Evolutionary conservation across 1,284 basidiomycete genomes (phyloP).

Genomic region (Phellinidium pouzarii): DNA sequence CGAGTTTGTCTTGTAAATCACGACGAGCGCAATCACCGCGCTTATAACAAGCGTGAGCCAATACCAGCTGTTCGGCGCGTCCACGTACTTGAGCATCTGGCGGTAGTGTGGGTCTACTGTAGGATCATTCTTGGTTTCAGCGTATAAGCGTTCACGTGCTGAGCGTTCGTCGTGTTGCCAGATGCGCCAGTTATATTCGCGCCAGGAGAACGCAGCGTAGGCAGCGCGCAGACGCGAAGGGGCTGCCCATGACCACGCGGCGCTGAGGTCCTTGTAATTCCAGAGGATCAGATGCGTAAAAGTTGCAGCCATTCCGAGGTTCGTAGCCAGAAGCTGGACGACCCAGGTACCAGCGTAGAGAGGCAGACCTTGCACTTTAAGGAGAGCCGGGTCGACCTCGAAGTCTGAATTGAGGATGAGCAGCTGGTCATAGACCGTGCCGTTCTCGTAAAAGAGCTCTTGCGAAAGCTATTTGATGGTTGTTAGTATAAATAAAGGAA

Average conservation of each 20-base stretch:
- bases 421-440: conserved; percentile 39
- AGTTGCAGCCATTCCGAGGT: conserved; percentile 39
- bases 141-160: conserved; percentile 23
- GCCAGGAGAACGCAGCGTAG: conserved; percentile 33
- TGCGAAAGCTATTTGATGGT: conserved; percentile 34
- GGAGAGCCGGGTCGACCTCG: conserved; percentile 38
- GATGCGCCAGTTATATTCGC: no score
- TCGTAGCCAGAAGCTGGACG: conserved; percentile 31
- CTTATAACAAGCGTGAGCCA: conserved; percentile 32
- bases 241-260: conserved; percentile 39
- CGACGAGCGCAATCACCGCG: conserved; percentile 35
- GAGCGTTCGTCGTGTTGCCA: conserved; percentile 36
- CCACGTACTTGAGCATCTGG: conserved; percentile 50
- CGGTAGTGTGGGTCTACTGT: conserved; percentile 46
- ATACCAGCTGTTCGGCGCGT: conserved; percentile 44
- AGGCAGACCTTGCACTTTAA: conserved; percentile 38
- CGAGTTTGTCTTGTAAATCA: conserved; percentile 43
- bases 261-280: conserved; percentile 38
- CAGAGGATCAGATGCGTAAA: conserved; percentile 47
- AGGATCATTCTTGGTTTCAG: conserved; percentile 21
- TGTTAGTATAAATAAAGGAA: neutral
- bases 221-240: conserved; percentile 30
- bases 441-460: conserved; percentile 45
- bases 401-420: conserved; percentile 43
- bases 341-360: conserved; percentile 35